Conservation (phyloP, 1,284 basidiomycete species). For the Trametes pubescens region DNA sequence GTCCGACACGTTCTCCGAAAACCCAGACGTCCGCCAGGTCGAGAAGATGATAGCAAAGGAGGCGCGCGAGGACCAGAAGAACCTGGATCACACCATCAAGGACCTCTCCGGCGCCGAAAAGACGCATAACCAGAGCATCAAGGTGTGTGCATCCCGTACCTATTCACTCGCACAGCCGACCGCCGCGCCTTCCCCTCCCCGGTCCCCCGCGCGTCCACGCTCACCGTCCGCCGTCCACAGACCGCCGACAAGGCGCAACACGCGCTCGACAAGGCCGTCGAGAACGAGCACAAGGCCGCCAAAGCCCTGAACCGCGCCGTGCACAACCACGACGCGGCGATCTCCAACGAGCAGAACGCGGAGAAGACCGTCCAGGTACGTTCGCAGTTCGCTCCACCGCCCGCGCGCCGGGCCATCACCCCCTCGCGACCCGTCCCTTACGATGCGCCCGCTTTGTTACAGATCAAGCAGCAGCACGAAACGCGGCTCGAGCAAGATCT, state of each 20-base stretch:
- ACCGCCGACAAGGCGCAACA: constrained; percentile 52
- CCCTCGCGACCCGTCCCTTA: not conserved
- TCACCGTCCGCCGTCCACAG: constrained; percentile 40
- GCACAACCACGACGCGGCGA: constrained; percentile 57
- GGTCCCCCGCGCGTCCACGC: not conserved
- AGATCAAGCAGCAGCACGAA: constrained; percentile 42
- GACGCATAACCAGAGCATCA: constrained; percentile 54
- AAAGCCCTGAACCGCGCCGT: constrained; percentile 56
- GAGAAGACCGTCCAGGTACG: constrained; percentile 55
- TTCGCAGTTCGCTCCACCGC: constrained; percentile 7
- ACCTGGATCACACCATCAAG: constrained; percentile 53
- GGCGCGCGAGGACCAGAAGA: constrained; percentile 55
- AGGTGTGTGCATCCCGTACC: constrained; percentile 44
- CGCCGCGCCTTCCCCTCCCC: not conserved
- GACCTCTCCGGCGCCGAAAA: constrained; percentile 58
- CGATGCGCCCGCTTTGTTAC: constrained; percentile 3
- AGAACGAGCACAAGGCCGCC: constrained; percentile 55
- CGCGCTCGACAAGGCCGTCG: constrained; percentile 54
- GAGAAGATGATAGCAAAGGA: constrained; percentile 57
- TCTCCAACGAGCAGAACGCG: constrained; percentile 51
- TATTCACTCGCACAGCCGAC: not conserved
- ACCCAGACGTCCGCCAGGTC: constrained; percentile 49
- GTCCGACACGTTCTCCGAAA: constrained; percentile 35
- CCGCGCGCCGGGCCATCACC: not conserved
- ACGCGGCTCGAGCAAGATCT: constrained; percentile 39